Percentiles rank a stretch among this genome's conserved stretches.
These are phyloP conservation scores for Rhamnella rubrinervis DNA, from an alignment of 331 rosid genomes.

Conservation along the genomic window DNA sequence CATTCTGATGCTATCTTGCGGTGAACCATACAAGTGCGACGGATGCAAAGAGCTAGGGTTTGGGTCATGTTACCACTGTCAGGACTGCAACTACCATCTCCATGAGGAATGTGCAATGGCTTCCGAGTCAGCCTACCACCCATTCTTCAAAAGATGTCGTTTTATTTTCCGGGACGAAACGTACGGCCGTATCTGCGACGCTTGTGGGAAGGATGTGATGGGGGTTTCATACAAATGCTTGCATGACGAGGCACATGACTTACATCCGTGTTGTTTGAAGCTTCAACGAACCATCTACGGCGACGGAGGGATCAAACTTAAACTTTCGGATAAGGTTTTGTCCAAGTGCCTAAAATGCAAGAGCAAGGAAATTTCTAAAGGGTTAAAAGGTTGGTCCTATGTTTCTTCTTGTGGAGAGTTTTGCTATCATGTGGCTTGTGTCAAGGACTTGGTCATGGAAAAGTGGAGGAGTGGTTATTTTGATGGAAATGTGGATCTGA, in stretches of 20 bases:
- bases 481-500: not conserved
- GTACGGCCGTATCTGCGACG: constrained; percentile 1
- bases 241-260: constrained; percentile 1
- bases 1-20: not conserved
- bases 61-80: constrained; percentile 6
- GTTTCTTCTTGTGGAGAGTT: not conserved
- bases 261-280: constrained; percentile 17
- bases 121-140: not conserved
- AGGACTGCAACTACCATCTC: constrained; percentile 17
- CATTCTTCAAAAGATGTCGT: not conserved
- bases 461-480: constrained; percentile 4
- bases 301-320: not conserved
- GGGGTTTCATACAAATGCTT: constrained; percentile 8
- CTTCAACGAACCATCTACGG: not conserved
- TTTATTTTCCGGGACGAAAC: not conserved
- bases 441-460: constrained; percentile 1
- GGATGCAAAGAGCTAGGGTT: constrained; percentile 20
- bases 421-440: constrained; percentile 17
- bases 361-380: not conserved
- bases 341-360: constrained; percentile 12
- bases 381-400: constrained; percentile 21
- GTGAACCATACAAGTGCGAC: constrained; percentile 6
- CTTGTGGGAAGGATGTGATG: constrained; percentile 16
- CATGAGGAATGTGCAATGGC: constrained; percentile 18
- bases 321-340: not conserved